Conservation (phyloP, 1,284 basidiomycete genomes). For the Ceratobasidium theobromae region DNA sequence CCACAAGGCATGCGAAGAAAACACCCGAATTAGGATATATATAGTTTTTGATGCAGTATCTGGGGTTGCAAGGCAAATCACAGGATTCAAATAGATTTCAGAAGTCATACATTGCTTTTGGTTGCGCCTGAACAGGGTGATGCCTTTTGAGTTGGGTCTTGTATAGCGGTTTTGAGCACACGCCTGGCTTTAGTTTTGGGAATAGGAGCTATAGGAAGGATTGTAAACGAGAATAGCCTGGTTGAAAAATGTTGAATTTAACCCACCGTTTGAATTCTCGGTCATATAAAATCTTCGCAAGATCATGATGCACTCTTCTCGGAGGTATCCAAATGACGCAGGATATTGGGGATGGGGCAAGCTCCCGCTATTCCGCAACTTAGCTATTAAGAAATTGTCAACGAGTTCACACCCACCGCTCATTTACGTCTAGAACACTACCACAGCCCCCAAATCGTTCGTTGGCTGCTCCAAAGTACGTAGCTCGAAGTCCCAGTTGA, state of each 20-base stretch:
- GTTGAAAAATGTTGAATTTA: too few relatives aligned
- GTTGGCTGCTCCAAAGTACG: slow-evolving; percentile 93
- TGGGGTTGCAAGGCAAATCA: too few relatives aligned
- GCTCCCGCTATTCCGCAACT: slow-evolving; percentile 51
- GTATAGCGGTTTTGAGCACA: slow-evolving; percentile 72
- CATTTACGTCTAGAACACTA: slow-evolving; percentile 87
- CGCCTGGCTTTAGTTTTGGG: slow-evolving; percentile 74
- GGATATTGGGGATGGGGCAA: slow-evolving; percentile 73
- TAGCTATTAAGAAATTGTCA: slow-evolving; percentile 24
- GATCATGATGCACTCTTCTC: slow-evolving; percentile 95
- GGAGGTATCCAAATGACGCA: slow-evolving; percentile 79
- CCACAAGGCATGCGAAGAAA: too few relatives aligned
- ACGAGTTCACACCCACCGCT: slow-evolving; percentile 54
- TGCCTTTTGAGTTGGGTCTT: slow-evolving; percentile 20
- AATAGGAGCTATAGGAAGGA: slow-evolving; percentile 59
- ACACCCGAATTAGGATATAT: too few relatives aligned
- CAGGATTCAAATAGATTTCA: too few relatives aligned
- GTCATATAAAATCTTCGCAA: slow-evolving; percentile 94
- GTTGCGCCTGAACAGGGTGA: not conserved
- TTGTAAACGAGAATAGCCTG: not conserved
- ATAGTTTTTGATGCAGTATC: too few relatives aligned
- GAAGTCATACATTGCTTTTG: not conserved
- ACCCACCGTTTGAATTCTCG: slow-evolving; percentile 87
- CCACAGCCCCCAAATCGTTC: slow-evolving; percentile 98
- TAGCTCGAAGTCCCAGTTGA: slow-evolving; percentile 88